Percentiles rank a stretch among this genome's conserved stretches.
Evolutionary conservation across 1,139 yeast species (phyloP).

Genomic region (Debaryomyces subglobosus): DNA sequence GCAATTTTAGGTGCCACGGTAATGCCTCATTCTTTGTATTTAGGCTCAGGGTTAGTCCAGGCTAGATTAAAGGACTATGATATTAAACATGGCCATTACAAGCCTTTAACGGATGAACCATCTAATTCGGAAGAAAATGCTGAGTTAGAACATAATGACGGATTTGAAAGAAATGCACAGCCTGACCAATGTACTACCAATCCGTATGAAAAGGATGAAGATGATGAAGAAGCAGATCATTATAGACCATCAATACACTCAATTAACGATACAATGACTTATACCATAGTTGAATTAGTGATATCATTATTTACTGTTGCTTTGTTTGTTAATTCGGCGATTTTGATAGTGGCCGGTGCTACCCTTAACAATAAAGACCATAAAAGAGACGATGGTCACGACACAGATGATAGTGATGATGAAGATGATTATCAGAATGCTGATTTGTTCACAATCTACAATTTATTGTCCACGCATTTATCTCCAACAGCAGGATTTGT

Average conservation of each 20-base stretch:
- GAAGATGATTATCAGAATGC: slow-evolving; percentile 58
- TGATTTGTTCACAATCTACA: slow-evolving; percentile 83
- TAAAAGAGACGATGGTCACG: slow-evolving; percentile 27
- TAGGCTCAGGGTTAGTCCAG: slow-evolving; percentile 93
- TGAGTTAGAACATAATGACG: slow-evolving; percentile 22
- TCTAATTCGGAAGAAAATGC: slow-evolving; percentile 4
- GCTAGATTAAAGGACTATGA: slow-evolving; percentile 86
- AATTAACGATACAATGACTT: slow-evolving; percentile 65
- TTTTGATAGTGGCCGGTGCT: slow-evolving; percentile 76
- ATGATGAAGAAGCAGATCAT: slow-evolving; percentile 28
- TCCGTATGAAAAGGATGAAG: slow-evolving; percentile 12
- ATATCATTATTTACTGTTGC: slow-evolving; percentile 75
- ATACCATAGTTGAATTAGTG: slow-evolving; percentile 66
- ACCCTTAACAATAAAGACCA: slow-evolving; percentile 46
- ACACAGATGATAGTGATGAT: slow-evolving; percentile 40
- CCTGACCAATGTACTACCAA: slow-evolving; percentile 8
- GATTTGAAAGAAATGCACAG: slow-evolving; percentile 16
- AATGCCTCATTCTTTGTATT: slow-evolving; percentile 93
- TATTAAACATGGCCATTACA: slow-evolving; percentile 58
- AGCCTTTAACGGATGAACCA: slow-evolving; percentile 19
- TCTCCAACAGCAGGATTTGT: slow-evolving; percentile 92
- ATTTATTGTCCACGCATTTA: slow-evolving; percentile 68
- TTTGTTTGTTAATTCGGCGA: slow-evolving; percentile 77
- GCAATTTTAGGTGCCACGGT: slow-evolving; percentile 97
- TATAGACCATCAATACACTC: slow-evolving; percentile 72